These are phyloP conservation scores for Lasiosphaeria ovina DNA, from an alignment of 495 filamentous ascomycete genomes.

Conservation along the genomic window DNA sequence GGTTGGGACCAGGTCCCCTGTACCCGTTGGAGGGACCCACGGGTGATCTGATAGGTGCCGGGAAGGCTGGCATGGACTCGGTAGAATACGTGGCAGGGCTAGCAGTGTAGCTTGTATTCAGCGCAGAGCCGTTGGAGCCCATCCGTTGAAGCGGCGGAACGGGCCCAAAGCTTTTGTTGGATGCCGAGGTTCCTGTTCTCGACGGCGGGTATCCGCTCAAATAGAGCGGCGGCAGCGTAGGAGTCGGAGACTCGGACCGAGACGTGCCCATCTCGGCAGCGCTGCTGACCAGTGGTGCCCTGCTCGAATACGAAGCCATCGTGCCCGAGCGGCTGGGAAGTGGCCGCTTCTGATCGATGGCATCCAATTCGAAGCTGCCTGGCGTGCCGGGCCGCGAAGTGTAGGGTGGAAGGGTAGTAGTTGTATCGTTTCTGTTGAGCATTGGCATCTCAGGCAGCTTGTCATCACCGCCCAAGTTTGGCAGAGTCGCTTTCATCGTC, in stretches of 20 bases:
- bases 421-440: constrained; percentile 64
- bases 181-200: constrained; percentile 32
- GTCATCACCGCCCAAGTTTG: constrained; percentile 48
- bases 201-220: constrained; percentile 19
- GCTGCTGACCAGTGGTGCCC: constrained; percentile 56
- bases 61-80: constrained; percentile 35
- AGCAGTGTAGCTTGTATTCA: constrained; percentile 25
- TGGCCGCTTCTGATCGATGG: constrained; percentile 46
- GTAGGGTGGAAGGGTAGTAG: constrained; percentile 63
- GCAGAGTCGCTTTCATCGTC: constrained; percentile 59
- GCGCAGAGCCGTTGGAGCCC: constrained; percentile 21
- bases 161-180: constrained; percentile 46
- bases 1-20: constrained; percentile 24
- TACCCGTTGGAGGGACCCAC: constrained; percentile 27
- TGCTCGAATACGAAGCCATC: constrained; percentile 46
- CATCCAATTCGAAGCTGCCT: constrained; percentile 46
- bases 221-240: constrained; percentile 41
- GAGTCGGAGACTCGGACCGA: constrained; percentile 44
- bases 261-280: constrained; percentile 61
- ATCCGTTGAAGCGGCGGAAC: constrained; percentile 27
- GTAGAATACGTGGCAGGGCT: constrained; percentile 34
- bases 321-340: constrained; percentile 38
- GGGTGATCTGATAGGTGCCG: constrained; percentile 32
- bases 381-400: constrained; percentile 55
- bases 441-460: constrained; percentile 58